Conservation (phyloP, 2,329 filamentous ascomycete genomes). For the Botrytis hyacinthi region DNA sequence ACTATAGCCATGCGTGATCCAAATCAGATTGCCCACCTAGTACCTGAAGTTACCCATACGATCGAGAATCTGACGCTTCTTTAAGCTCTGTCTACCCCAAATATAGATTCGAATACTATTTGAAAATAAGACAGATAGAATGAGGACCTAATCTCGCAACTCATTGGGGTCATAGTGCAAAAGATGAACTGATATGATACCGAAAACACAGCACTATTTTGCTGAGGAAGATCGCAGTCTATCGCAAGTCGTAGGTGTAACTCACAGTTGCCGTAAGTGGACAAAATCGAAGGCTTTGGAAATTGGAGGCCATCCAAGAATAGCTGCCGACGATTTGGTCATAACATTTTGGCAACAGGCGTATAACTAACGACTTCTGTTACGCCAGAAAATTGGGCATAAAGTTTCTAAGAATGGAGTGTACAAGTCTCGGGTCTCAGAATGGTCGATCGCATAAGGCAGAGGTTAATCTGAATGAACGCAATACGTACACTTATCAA, state of each 20-base stretch:
- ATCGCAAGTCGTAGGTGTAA: not conserved
- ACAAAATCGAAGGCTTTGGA: not conserved
- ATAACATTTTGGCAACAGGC: not conserved
- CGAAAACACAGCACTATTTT: not conserved
- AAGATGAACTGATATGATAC: not conserved
- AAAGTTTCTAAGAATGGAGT: not conserved
- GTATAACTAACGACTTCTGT: not conserved
- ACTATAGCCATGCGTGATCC: slow-evolving; percentile 76
- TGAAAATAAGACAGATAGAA: not conserved
- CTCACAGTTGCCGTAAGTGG: not conserved
- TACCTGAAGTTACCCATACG: slow-evolving; percentile 68
- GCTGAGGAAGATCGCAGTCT: not conserved
- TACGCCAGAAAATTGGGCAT: not conserved
- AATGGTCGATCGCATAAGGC: not conserved
- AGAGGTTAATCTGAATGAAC: not conserved
- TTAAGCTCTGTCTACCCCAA: slow-evolving; percentile 20
- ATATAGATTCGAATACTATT: not conserved
- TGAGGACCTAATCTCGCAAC: not conserved
- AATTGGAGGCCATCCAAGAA: not conserved
- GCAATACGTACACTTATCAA: not conserved
- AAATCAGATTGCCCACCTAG: slow-evolving; percentile 66
- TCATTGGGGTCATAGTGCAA: not conserved
- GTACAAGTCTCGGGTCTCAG: not conserved
- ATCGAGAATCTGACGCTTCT: slow-evolving; percentile 49
- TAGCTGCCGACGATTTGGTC: not conserved